Evolutionary conservation across 1,284 basidiomycete genomes (phyloP), one percentile per base, ranked within the genome.

Genomic region (Cryptococcus sp.): DNA sequence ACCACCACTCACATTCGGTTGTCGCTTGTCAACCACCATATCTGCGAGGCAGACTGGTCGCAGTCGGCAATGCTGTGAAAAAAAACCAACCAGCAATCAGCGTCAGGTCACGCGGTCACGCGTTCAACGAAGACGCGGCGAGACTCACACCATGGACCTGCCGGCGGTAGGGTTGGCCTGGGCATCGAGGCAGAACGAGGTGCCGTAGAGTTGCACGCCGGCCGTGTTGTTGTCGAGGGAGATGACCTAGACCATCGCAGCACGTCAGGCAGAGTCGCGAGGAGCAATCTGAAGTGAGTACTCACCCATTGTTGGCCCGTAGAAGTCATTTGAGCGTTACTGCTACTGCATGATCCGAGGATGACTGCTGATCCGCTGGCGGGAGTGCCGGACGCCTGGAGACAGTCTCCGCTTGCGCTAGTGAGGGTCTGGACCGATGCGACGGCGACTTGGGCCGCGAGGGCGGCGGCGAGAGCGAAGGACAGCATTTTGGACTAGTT

Each of bases 11-110:
- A 60, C 62, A 67, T 39, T 54, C 63, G 50, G 51, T 65, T 50
- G 42, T 67, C 66, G 3, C 40, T 53, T 0, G 66, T 67, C 47
- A 65, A 23, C 31, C 63, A 67, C 63, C 63, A 67, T 1, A 58
- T 65, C 53, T 67, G 66, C 25, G 66, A 51, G 49, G 52, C 54
- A 3, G 47, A 50, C 20, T 54, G 47, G 17, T 19, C 15, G 45
- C 59, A 64, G 19, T 19, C 47, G 16, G 49, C 27, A 22, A 60
- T n/a, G 5, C 62, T 60, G 50, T 20, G n/a, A 39, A 25, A n/a
- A 13, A 7, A 2, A 45, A 42, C 19, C 35, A 35, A 27, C 11
- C 16, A 20, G 15, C 35, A 35, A 35, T 35, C 31, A 35, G 47
- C 22, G 19, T 38, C 45, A 22, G 45, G 44, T n/a, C 3, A 41